Evolutionary conservation across 768 basidiomycete species (phyloP).

Genomic region (Krasilnikovozyma curviuscula): DNA sequence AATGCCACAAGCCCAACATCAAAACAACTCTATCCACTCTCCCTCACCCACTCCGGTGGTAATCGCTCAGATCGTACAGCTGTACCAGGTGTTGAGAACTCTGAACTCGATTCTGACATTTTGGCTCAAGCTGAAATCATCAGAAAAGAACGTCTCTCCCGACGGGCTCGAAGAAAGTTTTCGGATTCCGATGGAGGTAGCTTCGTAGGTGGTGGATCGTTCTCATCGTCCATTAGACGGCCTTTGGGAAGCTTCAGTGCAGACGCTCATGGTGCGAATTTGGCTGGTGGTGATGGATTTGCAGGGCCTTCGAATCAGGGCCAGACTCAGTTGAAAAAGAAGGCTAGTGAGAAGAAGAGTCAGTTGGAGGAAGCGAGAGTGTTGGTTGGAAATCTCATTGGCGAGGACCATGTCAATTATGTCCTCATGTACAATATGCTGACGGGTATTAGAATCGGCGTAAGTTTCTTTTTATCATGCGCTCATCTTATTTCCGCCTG

Average conservation of each 20-base stretch:
- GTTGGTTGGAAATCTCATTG: constrained; percentile 83
- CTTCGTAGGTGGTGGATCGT: too few relatives aligned
- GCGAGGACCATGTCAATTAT: constrained; percentile 97
- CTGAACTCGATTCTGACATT: constrained; percentile 49
- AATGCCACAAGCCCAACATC: too few relatives aligned
- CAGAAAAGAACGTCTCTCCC: constrained; percentile 42
- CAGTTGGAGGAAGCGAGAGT: constrained; percentile 36
- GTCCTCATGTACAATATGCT: constrained; percentile 99
- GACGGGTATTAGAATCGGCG: constrained; percentile 89
- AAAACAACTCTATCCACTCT: background rate
- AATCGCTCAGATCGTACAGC: background rate
- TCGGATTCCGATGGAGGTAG: background rate
- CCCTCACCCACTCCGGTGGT: background rate
- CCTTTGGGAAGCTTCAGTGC: too few relatives aligned
- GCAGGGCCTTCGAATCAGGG: constrained; percentile 17
- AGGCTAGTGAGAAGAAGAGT: constrained; percentile 1
- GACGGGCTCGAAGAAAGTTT: constrained; percentile 25
- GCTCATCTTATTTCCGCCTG: background rate
- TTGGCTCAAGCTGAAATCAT: constrained; percentile 77
- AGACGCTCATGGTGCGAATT: background rate
- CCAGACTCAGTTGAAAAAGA: constrained; percentile 16
- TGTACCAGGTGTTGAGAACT: constrained; percentile 19
- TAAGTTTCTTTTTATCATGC: constrained; percentile 28
- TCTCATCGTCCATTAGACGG: too few relatives aligned
- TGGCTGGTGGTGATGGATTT: too few relatives aligned